Percentiles rank a stretch among this genome's conserved stretches.
phyloP scores from a whole-genome alignment of 345 rosid genomes.

The Populus nigra region DNA sequence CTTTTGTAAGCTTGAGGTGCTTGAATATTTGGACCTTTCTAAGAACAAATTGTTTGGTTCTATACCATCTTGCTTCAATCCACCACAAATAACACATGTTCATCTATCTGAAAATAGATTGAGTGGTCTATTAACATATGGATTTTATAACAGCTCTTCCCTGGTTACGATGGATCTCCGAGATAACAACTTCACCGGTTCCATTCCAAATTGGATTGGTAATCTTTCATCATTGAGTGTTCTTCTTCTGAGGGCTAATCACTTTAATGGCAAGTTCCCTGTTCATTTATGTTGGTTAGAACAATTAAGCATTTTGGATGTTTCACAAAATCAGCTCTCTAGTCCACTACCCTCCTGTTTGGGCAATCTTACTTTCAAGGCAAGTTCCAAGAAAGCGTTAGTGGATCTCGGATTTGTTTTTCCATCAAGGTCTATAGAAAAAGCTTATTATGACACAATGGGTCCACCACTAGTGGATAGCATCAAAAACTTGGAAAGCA shows the following conservation, averaged over 20 bases:
- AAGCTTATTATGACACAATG: no score
- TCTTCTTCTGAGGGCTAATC: slow-evolving; percentile 22
- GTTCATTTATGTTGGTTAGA: slow-evolving; percentile 7
- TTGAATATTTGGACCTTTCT: not conserved
- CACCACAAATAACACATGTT: not conserved
- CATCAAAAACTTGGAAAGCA: fast-evolving
- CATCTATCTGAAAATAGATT: not conserved
- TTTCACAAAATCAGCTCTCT: slow-evolving; percentile 12
- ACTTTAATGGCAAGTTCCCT: slow-evolving; percentile 13
- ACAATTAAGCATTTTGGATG: slow-evolving; percentile 12
- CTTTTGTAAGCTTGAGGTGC: not conserved
- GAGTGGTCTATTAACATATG: not conserved
- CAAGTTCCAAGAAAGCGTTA: no score
- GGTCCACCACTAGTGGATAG: no score
- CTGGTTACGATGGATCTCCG: slow-evolving; percentile 6
- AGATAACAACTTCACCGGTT: slow-evolving; percentile 4
- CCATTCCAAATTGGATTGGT: slow-evolving; percentile 23
- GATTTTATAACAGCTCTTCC: not conserved
- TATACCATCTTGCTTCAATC: not conserved
- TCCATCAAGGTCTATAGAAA: no score
- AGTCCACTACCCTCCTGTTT: slow-evolving; percentile 8
- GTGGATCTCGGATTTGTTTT: fast-evolving
- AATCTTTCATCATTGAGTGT: not conserved
- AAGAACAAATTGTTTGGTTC: not conserved
- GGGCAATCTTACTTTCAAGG: not conserved